Base-by-base conservation (phyloP, 2,329 filamentous ascomycete species). In the Talaromyces albobiverticillius region DNA sequence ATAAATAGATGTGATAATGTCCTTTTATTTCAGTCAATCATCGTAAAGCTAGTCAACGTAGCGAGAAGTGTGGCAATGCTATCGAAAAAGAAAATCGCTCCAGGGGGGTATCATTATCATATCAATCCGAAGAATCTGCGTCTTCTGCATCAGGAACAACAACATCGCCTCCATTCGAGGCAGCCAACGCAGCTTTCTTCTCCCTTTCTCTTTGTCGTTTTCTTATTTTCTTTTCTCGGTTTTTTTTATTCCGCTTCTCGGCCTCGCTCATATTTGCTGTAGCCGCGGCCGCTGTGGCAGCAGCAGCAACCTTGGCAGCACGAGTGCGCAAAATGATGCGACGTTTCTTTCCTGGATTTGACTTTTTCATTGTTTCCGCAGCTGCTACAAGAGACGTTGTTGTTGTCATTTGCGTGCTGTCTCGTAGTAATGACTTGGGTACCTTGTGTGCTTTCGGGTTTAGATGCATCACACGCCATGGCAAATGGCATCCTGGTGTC, bases 261-360 rank as follows among this genome's bases (percentile, higher is more conserved):
- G 69, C 69, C 10, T 71, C 70, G 0, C 56, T 61, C 54, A 67
- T 61, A 48, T 70, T 70, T 2, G 68, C 67, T 42, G 58, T 58
- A 45, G 67, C 59, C 7, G 67, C 67, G 6, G 40, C 47, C 47
- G 36, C 32, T n/a, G 38, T 29, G 10, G 29, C 38, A 16, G 46
- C 32, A 8, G 47, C 32, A 18, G 51, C 43, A 4, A n/a, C 13
- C 11, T 62, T 62, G 1, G 60, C 61, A 3, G 60, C 55, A 5
- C 64, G 63, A 57, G 72, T 74, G 40, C 72, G 72, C 31, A 75
- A 53, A 22, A 72, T 64, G 11, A 75, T 62, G 9, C 72, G 71
- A 2, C 72, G 64, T 61, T 75, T 75, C 56, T 75, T 75, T 9
- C 72, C 72, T 0, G 72, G 72, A 60, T 75, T 75, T 54, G 70